Conservation (phyloP, 192 early-diverging fungal species). For the Coemansia interrupta region DNA sequence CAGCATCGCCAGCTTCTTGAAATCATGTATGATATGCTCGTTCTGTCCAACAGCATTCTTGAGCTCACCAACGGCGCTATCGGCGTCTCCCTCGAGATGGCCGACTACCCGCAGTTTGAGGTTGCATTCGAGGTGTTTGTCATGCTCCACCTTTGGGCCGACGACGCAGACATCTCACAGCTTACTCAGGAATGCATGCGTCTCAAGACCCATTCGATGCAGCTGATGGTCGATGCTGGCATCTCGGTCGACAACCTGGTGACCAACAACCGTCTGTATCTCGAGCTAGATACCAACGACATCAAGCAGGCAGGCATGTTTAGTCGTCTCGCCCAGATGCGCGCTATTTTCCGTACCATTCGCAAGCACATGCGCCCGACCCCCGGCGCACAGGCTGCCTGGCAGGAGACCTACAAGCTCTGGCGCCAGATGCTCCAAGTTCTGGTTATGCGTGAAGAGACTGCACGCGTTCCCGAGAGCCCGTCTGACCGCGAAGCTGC, state of each 20-base stretch:
- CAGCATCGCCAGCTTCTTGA: conserved; percentile 52
- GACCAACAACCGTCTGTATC: conserved; percentile 85
- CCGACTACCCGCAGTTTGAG: conserved; percentile 54
- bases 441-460: conserved; percentile 50
- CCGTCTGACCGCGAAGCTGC: conserved; percentile 21
- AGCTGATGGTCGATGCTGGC: conserved; percentile 61
- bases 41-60: conserved; percentile 72
- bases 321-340: conserved; percentile 49
- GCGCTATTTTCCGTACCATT: conserved; percentile 49
- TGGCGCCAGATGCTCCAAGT: conserved; percentile 55
- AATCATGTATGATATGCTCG: conserved; percentile 57
- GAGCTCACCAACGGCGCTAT: conserved; percentile 66
- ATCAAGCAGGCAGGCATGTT: conserved; percentile 63
- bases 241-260: conserved; percentile 61
- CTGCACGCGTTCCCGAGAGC: conserved; percentile 36
- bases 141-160: conserved; percentile 62
- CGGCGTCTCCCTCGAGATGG: conserved; percentile 50
- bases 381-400: conserved; percentile 50
- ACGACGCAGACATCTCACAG: conserved; percentile 55
- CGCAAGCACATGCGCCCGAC: conserved; percentile 54
- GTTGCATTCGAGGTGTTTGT: conserved; percentile 64
- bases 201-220: conserved; percentile 38
- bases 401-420: conserved; percentile 54
- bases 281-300: conserved; percentile 77
- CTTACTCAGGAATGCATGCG: conserved; percentile 44